These are phyloP conservation scores for Globisporangium middletonii DNA, from an alignment of 352 stramenopile species.

Conservation along the genomic window DNA sequence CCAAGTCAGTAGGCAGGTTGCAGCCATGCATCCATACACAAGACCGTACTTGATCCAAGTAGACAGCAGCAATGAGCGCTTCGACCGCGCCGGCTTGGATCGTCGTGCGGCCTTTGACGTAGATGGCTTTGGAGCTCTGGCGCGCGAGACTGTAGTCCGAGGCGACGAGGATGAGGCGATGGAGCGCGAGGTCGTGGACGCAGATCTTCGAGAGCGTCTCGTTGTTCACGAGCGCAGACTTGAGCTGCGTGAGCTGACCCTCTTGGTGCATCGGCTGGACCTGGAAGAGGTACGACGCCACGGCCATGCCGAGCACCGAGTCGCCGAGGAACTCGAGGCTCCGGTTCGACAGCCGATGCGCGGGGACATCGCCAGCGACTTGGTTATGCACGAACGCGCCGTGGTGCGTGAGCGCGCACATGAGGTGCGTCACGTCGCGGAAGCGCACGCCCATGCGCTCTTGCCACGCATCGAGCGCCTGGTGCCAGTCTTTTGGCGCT, in stretches of 20 bases:
- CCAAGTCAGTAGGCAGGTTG: not conserved
- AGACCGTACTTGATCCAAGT: conserved; percentile 51
- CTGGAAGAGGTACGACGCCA: conserved; percentile 70
- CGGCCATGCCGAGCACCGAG: conserved; percentile 59
- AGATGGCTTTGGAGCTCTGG: conserved; percentile 19
- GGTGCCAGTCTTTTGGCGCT: conserved; percentile 40
- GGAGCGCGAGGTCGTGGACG: conserved; percentile 45
- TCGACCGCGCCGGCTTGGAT: conserved; percentile 75
- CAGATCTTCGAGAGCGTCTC: conserved; percentile 60
- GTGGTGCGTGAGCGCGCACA: conserved; percentile 72
- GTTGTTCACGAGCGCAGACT: conserved; percentile 74
- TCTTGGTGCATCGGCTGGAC: conserved; percentile 60
- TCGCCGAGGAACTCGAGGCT: conserved; percentile 82
- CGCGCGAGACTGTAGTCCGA: conserved; percentile 26
- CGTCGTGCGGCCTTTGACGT: conserved; percentile 52
- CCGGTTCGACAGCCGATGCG: conserved; percentile 69
- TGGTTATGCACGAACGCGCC: conserved; percentile 44
- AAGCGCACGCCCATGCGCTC: conserved; percentile 56
- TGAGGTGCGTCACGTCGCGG: conserved; percentile 42
- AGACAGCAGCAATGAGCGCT: conserved; percentile 70
- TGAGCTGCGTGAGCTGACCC: conserved; percentile 66
- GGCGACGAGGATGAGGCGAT: conserved; percentile 57
- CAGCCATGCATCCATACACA: not conserved
- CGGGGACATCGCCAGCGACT: conserved; percentile 30
- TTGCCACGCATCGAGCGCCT: conserved; percentile 42